Evolutionary conservation across 495 filamentous ascomycete genomes (phyloP).

Genomic region (Beverwykella pulmonaria): DNA sequence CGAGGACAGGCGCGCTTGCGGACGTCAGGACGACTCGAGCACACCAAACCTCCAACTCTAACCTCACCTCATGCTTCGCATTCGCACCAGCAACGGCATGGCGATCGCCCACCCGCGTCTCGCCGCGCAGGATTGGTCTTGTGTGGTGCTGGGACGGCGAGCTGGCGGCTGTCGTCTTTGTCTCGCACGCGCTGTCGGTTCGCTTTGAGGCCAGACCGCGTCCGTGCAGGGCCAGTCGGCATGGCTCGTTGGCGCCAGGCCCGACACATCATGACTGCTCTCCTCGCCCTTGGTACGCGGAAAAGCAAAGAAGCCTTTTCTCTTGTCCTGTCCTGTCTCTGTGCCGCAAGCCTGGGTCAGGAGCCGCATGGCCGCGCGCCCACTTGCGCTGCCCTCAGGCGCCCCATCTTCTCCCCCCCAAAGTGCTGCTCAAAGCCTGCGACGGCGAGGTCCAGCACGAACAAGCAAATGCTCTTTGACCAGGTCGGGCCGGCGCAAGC

Average conservation of each 20-base stretch:
- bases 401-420: neutral
- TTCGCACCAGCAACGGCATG: neutral
- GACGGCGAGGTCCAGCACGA: slow-evolving; percentile 14
- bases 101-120: neutral
- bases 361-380: slow-evolving; percentile 30
- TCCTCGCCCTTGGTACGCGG: slow-evolving; percentile 27
- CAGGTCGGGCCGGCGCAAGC: slow-evolving; percentile 37
- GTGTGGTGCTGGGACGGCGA: neutral
- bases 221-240: slow-evolving; percentile 27
- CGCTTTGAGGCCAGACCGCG: slow-evolving; percentile 31
- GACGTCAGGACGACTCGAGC: neutral
- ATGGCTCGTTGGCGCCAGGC: slow-evolving; percentile 36
- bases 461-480: slow-evolving; percentile 26
- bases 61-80: no score
- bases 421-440: no score
- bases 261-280: slow-evolving; percentile 28
- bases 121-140: neutral
- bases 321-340: slow-evolving; percentile 2
- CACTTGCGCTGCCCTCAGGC: neutral
- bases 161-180: neutral
- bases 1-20: neutral
- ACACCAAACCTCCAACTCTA: no score
- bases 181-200: slow-evolving; percentile 28
- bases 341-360: slow-evolving; percentile 31
- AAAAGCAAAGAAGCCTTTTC: slow-evolving; percentile 28